Evolutionary conservation across 495 filamentous ascomycete genomes (phyloP).

Genomic region (Penicillium argentinense): DNA sequence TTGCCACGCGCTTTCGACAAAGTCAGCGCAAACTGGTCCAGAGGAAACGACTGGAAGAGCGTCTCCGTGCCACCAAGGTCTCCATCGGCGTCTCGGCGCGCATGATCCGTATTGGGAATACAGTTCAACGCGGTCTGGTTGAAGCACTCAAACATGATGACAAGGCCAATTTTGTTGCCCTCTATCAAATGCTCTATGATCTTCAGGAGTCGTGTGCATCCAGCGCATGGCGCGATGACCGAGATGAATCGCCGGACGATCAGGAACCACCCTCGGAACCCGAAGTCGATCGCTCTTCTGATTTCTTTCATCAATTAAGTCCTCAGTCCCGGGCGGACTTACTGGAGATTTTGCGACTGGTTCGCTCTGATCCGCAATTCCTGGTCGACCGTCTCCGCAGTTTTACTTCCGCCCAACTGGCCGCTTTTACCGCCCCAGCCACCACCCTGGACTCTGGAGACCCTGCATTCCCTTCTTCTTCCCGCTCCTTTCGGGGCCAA

Average conservation of each 20-base stretch:
- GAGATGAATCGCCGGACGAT: slow-evolving; percentile 45
- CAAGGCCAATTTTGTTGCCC: slow-evolving; percentile 79
- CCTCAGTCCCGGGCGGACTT: slow-evolving; percentile 71
- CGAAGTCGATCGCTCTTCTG: slow-evolving; percentile 48
- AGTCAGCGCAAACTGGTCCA: slow-evolving; percentile 44
- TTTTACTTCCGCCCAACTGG: slow-evolving; percentile 71
- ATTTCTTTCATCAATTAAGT: slow-evolving; percentile 81
- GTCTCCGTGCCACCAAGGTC: slow-evolving; percentile 50
- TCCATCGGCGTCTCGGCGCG: slow-evolving; percentile 79
- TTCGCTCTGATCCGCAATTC: slow-evolving; percentile 84
- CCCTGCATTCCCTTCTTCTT: slow-evolving; percentile 74
- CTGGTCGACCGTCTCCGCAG: slow-evolving; percentile 74
- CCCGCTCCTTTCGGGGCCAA: slow-evolving; percentile 54
- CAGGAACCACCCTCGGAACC: slow-evolving; percentile 29
- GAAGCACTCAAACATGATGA: slow-evolving; percentile 88
- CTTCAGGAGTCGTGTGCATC: slow-evolving; percentile 82
- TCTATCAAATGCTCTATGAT: slow-evolving; percentile 88
- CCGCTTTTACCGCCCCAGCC: slow-evolving; percentile 70
- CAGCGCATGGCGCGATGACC: slow-evolving; percentile 46
- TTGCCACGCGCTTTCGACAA: slow-evolving; percentile 41
- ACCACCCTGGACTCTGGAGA: slow-evolving; percentile 75
- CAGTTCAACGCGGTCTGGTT: slow-evolving; percentile 78
- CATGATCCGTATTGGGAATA: slow-evolving; percentile 72
- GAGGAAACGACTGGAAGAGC: slow-evolving; percentile 41
- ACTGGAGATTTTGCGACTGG: slow-evolving; percentile 73